Base-by-base conservation (phyloP, 1,284 basidiomycete species). In the Papiliotrema nemorosa region DNA sequence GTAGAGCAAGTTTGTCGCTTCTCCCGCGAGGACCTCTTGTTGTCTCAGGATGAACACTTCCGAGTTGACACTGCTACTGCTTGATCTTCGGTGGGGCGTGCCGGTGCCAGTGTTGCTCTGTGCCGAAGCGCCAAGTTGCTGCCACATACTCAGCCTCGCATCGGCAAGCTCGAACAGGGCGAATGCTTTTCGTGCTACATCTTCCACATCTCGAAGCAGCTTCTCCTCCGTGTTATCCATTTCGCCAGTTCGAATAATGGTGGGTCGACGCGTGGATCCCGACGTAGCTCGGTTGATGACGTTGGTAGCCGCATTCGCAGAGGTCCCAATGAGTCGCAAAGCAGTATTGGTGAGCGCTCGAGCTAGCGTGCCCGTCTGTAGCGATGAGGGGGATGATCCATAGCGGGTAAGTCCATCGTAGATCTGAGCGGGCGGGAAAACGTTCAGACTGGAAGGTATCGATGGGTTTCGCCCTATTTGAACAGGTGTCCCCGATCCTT, bases 111-210 rank as follows among this genome's bases (percentile, higher is more conserved):
- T 18, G 55, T 53, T 25, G 18, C 18, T 41, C 44, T 16, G 18
- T 5, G 37, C 18, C 6, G 46, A 24, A 16, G 35, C 87, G 85
- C 38, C 36, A 5, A 58, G 88, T 83, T 72, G 36, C 38, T 65
- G 59, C 59, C 65, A 66, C 13, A 83, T 84, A 48, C 88, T 84
- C 56, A 94, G 86, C 81, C 92, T 89, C 70, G 87, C 84, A 73
- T 97, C 93, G 31, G 89, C 94, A 81, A 93, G 93, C 58, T 89
- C 86, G 47, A 87, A 87, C 49, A 97, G 77, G 33, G 94, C 90
- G 57, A 89, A 87, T 22, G 93, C 92, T 80, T 97, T 97, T 78
- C 96, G 90, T 10, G 91, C 93, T 0, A 92, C 75, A 57, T 94
- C 88, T 68, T 97, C 92, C 35, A 97, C 77, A 20, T 75, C 72